Conservation (phyloP, 345 rosid genomes). For the Brassica rapa region DNA sequence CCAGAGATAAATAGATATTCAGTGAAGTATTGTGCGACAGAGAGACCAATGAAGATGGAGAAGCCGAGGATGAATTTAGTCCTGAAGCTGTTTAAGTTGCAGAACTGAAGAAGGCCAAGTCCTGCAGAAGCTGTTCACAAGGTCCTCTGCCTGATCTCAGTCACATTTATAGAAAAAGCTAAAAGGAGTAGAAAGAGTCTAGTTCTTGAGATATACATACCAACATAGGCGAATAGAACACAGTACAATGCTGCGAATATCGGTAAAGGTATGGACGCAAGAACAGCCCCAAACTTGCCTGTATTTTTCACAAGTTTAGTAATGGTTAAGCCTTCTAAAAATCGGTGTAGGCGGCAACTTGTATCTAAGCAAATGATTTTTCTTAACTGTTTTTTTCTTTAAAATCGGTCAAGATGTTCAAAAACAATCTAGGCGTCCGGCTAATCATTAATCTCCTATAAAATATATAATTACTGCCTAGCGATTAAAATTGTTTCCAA, state of each 20-base stretch:
- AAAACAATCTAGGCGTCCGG: too few relatives aligned
- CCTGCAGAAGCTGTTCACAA: slow-evolving; percentile 76
- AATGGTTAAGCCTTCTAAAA: too few relatives aligned
- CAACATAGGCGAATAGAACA: slow-evolving; percentile 78
- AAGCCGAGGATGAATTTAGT: slow-evolving; percentile 78
- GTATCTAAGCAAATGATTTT: too few relatives aligned
- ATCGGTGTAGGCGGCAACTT: too few relatives aligned
- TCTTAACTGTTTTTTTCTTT: too few relatives aligned
- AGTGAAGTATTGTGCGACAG: slow-evolving; percentile 80
- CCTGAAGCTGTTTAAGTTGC: slow-evolving; percentile 88
- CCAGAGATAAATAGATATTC: slow-evolving; percentile 59
- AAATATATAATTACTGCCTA: too few relatives aligned
- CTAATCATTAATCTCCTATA: too few relatives aligned
- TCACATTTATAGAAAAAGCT: slow-evolving; percentile 10
- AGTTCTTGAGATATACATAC: slow-evolving; percentile 49
- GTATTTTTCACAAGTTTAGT: not conserved
- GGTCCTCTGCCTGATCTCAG: not conserved
- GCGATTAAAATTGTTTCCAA: too few relatives aligned
- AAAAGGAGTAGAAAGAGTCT: not conserved
- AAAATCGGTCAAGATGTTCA: too few relatives aligned
- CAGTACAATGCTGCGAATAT: slow-evolving; percentile 84
- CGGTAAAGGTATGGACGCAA: slow-evolving; percentile 86
- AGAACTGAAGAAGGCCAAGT: slow-evolving; percentile 73
- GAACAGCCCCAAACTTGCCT: slow-evolving; percentile 94
- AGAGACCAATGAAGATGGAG: slow-evolving; percentile 83